Evolutionary conservation across 208 protist genomes (phyloP).

Genomic region (Phytomonas francai): DNA sequence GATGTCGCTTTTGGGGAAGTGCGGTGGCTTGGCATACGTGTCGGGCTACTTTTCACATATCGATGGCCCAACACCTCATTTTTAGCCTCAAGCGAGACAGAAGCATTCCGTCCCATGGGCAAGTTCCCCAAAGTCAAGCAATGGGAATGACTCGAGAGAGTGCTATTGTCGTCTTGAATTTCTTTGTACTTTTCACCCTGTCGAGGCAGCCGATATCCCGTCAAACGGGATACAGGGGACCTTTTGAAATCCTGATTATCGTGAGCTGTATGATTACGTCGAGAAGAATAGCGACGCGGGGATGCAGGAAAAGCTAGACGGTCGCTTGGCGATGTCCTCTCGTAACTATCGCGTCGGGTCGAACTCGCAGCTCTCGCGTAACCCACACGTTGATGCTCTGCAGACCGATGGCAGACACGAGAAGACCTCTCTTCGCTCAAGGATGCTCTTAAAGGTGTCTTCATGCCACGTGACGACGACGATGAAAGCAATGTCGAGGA

Average conservation of each 20-base stretch:
- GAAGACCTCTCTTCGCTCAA: neutral
- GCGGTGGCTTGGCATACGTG: constrained; percentile 3
- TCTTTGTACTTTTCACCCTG: neutral
- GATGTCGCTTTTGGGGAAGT: constrained; percentile 1
- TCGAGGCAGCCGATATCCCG: neutral
- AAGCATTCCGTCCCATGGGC: neutral
- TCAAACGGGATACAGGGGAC: neutral
- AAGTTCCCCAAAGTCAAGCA: neutral
- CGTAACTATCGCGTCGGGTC: neutral
- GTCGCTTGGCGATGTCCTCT: neutral
- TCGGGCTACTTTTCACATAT: neutral
- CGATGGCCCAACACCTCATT: neutral
- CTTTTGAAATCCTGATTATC: neutral
- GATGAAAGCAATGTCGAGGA: neutral
- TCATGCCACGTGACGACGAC: neutral
- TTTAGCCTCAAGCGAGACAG: neutral
- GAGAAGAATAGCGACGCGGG: neutral
- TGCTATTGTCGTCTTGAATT: neutral
- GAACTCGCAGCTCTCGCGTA: neutral
- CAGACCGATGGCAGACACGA: neutral
- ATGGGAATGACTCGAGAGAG: neutral
- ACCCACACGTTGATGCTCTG: neutral
- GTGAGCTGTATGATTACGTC: neutral
- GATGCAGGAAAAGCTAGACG: neutral
- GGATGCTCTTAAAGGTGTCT: neutral